These are phyloP conservation scores for Wallemia hederae DNA, from an alignment of 1,284 basidiomycete species.

Conservation along the genomic window DNA sequence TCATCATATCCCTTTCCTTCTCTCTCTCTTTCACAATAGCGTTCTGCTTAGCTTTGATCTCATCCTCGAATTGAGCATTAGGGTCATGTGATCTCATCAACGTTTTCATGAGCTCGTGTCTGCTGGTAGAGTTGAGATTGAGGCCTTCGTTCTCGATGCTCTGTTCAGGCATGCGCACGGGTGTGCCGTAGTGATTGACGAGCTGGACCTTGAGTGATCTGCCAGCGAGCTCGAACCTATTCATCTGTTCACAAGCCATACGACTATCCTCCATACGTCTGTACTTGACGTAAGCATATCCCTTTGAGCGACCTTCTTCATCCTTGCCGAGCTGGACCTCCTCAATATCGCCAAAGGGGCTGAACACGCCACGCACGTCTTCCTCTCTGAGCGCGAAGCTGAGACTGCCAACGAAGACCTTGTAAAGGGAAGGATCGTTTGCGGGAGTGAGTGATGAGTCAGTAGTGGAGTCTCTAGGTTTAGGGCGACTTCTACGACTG, in stretches of 20 bases:
- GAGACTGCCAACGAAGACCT: slow-evolving; percentile 84
- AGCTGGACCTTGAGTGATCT: slow-evolving; percentile 25
- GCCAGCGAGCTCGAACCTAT: slow-evolving; percentile 86
- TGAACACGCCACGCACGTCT: slow-evolving; percentile 93
- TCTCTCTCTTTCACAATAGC: slow-evolving; percentile 8
- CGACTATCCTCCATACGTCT: slow-evolving; percentile 66
- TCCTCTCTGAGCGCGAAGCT: slow-evolving; percentile 87
- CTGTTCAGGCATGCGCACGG: neutral
- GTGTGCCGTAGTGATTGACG: neutral
- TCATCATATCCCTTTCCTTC: slow-evolving; percentile 25
- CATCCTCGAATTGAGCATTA: slow-evolving; percentile 12
- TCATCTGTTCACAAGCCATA: slow-evolving; percentile 92
- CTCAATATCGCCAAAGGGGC: slow-evolving; percentile 87
- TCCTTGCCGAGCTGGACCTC: slow-evolving; percentile 94
- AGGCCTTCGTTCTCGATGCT: slow-evolving; percentile 7
- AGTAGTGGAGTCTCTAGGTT: slow-evolving; percentile 1
- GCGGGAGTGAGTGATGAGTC: slow-evolving; percentile 12
- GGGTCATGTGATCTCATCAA: slow-evolving; percentile 64
- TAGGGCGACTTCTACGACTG: slow-evolving; percentile 15
- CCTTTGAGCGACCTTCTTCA: slow-evolving; percentile 74
- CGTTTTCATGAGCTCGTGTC: slow-evolving; percentile 96
- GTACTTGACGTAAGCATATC: slow-evolving; percentile 89
- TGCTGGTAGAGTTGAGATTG: slow-evolving; percentile 79
- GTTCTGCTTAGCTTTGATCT: neutral
- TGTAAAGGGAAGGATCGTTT: slow-evolving; percentile 21